Evolutionary conservation across 1,284 basidiomycete genomes (phyloP).

Genomic region (Ustilago shanxiensis): DNA sequence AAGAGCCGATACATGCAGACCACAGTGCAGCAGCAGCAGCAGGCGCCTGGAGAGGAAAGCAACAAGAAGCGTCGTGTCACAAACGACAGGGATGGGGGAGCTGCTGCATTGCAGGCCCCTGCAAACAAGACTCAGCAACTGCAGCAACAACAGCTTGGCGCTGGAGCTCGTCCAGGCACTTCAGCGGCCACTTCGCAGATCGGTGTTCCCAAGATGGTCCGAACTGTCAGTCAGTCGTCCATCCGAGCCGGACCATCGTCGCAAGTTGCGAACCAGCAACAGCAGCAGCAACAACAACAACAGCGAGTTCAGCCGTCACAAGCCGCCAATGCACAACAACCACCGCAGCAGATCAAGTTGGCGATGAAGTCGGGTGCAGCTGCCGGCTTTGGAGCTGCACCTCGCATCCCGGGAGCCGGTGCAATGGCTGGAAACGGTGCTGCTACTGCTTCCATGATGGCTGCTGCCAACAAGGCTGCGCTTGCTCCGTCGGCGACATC

Average conservation of each 20-base stretch:
- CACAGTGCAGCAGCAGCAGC: conserved; percentile 26
- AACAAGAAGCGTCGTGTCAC: conserved; percentile 55
- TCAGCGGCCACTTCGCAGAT: conserved; percentile 39
- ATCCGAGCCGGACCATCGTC: conserved; percentile 27
- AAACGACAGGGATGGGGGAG: conserved; percentile 37
- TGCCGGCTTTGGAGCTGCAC: conserved; percentile 40
- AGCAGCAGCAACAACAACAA: conserved; percentile 7
- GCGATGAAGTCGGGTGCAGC: conserved; percentile 40
- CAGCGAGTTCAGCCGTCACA: conserved; percentile 22
- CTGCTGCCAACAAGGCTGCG: conserved; percentile 12
- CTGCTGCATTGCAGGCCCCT: conserved; percentile 9
- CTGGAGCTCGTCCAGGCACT: conserved; percentile 30
- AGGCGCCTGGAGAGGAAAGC: conserved; percentile 29
- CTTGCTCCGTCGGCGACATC: conserved; percentile 1
- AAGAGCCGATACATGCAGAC: conserved; percentile 54
- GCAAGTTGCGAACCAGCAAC: conserved; percentile 27
- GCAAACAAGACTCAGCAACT: conserved; percentile 18
- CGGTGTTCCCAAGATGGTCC: conserved; percentile 41
- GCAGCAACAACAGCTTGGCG: conserved; percentile 18
- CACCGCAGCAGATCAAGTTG: conserved; percentile 50
- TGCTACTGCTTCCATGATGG: conserved; percentile 37
- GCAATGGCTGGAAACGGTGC: conserved; percentile 32
- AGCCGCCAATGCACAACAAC: conserved; percentile 22
- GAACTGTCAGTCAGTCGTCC: conserved; percentile 47
- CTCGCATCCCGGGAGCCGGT: conserved; percentile 36